Evolutionary conservation across 768 basidiomycete genomes (phyloP), one percentile per base, ranked within the genome.

Genomic region (Clitopilus hobsonii): DNA sequence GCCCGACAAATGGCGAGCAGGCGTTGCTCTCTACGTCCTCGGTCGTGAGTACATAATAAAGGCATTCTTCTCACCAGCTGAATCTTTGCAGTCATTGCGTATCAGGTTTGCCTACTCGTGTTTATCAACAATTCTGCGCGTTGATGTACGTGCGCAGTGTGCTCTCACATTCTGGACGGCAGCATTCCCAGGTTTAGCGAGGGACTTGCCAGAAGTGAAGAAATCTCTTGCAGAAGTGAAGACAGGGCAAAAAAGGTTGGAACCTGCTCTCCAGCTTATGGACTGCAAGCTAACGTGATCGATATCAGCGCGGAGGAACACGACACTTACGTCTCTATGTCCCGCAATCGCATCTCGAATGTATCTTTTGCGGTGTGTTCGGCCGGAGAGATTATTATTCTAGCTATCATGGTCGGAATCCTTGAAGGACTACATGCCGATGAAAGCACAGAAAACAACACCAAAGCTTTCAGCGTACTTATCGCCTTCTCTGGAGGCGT

Each of bases 91-190:
- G 84, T 90, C 54, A 86, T 90, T 29, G 75, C 87, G 0, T 91
- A 89, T 66, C 88, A 89, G 71, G 85, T 80, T 50, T 11, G 23
- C 28, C 14, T 25, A 27, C 11, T 11, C 11, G 29, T 16, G n/a
- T 52, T 13, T 26, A n/a, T 3, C 13, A 18, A 26, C 10, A 11
- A 4, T 36, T 36, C 32, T 36, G 13, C 32, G 22, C 52, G 5
- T 54, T 24, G 16, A 32, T 32, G 51, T 8, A n/a, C n/a, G 24
- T 23, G 18, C 30, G 29, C n/a, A 87, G 82, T 81, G 86, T 54
- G 73, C 85, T 26, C 66, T 90, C 53, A 90, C 89, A 0, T 91
- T 91, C 68, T 91, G 88, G 88, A 88, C 86, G 0, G 89, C 89
- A 11, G 89, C 89, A 11, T 90, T 91, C 64, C 88, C 89, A 0